These are phyloP conservation scores for Citrus hindsii DNA, from an alignment of 345 rosid species.

Conservation along the genomic window DNA sequence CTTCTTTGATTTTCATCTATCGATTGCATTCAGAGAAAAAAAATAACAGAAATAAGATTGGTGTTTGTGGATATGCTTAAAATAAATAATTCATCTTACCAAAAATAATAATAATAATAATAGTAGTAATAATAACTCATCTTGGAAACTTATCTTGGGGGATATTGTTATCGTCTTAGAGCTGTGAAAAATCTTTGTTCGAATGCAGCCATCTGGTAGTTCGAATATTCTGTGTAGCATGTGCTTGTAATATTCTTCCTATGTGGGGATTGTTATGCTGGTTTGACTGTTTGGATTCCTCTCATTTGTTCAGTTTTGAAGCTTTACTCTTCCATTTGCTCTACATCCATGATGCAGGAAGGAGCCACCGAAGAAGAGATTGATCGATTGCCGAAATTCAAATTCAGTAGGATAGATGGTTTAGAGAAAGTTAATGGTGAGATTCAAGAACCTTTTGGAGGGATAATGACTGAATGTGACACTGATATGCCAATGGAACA, in stretches of 20 bases:
- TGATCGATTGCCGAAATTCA: conserved; percentile 60
- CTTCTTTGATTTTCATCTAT: neutral
- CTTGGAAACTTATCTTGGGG: neutral
- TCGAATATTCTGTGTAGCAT: neutral
- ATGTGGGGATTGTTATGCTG: neutral
- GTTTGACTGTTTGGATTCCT: conserved; percentile 1
- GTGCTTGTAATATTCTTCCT: neutral
- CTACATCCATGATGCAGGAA: conserved; percentile 44
- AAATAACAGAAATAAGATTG: neutral
- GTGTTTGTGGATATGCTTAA: neutral
- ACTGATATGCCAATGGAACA: conserved; percentile 49
- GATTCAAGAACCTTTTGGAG: conserved; percentile 49
- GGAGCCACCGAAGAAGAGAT: conserved; percentile 85
- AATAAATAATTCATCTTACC: neutral
- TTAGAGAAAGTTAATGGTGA: conserved; percentile 51
- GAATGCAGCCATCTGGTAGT: neutral
- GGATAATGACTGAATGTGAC: conserved; percentile 61
- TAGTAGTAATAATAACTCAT: neutral
- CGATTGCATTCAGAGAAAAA: neutral
- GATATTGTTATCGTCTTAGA: neutral
- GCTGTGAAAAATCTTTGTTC: neutral
- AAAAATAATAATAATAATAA: too few relatives aligned
- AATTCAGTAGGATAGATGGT: conserved; percentile 37
- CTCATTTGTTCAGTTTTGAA: neutral
- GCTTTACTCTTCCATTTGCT: neutral